Evolutionary conservation across 176 grass and related monocot genomes (phyloP).

Genomic region (Oryza longistaminata): DNA sequence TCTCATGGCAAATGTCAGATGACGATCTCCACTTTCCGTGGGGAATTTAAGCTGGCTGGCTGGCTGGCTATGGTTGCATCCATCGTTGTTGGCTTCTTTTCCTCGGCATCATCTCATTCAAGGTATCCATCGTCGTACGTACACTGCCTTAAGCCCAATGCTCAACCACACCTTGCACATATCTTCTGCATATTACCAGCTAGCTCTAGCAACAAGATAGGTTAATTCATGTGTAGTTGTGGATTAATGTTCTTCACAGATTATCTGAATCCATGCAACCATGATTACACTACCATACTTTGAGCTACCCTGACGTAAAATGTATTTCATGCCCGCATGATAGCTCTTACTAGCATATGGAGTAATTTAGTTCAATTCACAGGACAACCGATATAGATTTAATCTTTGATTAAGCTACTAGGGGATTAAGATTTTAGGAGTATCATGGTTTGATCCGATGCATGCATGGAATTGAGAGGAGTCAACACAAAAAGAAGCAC

Average conservation of each 20-base stretch:
- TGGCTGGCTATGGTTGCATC: neutral
- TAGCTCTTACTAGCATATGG: no score
- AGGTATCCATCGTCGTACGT: slow-evolving; percentile 3
- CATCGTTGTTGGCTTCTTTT: slow-evolving; percentile 24
- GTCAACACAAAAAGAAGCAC: neutral
- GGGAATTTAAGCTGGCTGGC: slow-evolving; percentile 23
- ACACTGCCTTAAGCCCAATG: neutral
- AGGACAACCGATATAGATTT: neutral
- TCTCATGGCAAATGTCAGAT: slow-evolving; percentile 49
- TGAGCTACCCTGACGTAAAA: no score
- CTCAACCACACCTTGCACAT: neutral
- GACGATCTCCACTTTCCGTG: slow-evolving; percentile 48
- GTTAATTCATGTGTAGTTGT: no score
- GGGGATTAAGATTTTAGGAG: no score
- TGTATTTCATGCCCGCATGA: no score
- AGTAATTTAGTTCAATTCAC: no score
- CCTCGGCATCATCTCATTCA: slow-evolving; percentile 35
- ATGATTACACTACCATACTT: no score
- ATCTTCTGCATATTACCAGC: neutral
- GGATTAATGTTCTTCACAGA: no score
- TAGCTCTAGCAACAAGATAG: no score
- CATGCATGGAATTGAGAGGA: neutral
- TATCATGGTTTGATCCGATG: neutral
- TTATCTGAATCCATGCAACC: no score
- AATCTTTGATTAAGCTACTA: neutral